Percentiles rank a stretch among this genome's conserved stretches.
Conservation (phyloP, 352 stramenopile species). For the Peronospora destructor region DNA sequence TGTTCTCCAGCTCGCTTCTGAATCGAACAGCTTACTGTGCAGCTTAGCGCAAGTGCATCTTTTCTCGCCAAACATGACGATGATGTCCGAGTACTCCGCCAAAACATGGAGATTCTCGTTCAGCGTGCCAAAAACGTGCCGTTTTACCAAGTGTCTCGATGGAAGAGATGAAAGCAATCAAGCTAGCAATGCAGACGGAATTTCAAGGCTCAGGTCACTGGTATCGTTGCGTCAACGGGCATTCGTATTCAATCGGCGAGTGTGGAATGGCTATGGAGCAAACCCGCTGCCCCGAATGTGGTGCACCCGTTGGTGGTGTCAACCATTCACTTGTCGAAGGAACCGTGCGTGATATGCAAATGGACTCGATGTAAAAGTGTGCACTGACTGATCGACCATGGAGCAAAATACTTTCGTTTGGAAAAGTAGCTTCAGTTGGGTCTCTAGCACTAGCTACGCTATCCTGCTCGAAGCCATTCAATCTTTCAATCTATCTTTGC, state of each 20-base stretch:
- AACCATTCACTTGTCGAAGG: slow-evolving; percentile 28
- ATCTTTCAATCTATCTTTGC: too few species aligned
- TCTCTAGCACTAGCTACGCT: too few species aligned
- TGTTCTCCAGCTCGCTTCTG: neutral
- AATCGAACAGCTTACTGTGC: neutral
- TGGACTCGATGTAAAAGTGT: slow-evolving; percentile 20
- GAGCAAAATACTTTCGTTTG: too few species aligned
- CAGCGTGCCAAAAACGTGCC: slow-evolving; percentile 10
- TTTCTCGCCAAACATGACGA: slow-evolving; percentile 12
- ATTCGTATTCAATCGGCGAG: slow-evolving; percentile 81
- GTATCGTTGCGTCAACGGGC: slow-evolving; percentile 76
- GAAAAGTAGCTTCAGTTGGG: too few species aligned
- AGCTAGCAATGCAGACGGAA: slow-evolving; percentile 30
- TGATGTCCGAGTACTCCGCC: slow-evolving; percentile 2
- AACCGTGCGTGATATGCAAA: slow-evolving; percentile 8
- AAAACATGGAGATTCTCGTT: slow-evolving; percentile 6
- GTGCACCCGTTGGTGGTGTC: slow-evolving; percentile 45
- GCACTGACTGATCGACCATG: too few species aligned
- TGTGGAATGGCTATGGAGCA: slow-evolving; percentile 72
- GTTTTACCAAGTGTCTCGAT: slow-evolving; percentile 33
- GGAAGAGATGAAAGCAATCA: slow-evolving; percentile 26
- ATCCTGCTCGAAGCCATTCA: too few species aligned
- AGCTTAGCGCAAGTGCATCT: slow-evolving; percentile 1
- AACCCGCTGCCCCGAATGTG: slow-evolving; percentile 61
- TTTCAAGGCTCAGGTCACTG: slow-evolving; percentile 35